phyloP scores from a whole-genome alignment of 345 rosid species.

The Conringia planisiliqua region DNA sequence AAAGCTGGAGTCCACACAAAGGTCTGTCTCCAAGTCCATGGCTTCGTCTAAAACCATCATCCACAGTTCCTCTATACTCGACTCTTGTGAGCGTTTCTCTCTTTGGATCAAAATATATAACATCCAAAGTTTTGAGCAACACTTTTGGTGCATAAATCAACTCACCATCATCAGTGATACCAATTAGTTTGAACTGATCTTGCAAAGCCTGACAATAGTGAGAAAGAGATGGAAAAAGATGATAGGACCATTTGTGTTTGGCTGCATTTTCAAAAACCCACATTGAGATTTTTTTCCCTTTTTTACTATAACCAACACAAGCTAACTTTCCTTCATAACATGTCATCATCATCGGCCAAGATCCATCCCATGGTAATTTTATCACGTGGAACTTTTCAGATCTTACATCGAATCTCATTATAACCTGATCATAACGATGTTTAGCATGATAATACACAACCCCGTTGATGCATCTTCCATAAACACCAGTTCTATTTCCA shows the following conservation, averaged over 20 bases:
- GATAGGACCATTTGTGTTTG: neutral
- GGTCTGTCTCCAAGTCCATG: neutral
- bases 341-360: neutral
- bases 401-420: neutral
- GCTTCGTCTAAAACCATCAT: neutral
- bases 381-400: neutral
- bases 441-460: neutral
- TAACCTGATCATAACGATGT: neutral
- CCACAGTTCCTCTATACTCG: neutral
- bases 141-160: neutral
- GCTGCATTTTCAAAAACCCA: neutral
- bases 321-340: slow-evolving; percentile 7
- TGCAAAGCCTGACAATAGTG: neutral
- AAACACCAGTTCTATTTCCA: no score
- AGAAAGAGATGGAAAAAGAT: neutral
- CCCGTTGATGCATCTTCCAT: neutral
- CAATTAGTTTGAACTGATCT: neutral
- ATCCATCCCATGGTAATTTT: neutral
- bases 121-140: neutral
- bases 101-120: slow-evolving; percentile 3
- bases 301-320: neutral
- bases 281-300: neutral
- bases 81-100: neutral
- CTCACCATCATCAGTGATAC: slow-evolving; percentile 1
- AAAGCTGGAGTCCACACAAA: neutral